phyloP scores from a whole-genome alignment of 164 flowering plant genomes.

The Buxus sempervirens region DNA sequence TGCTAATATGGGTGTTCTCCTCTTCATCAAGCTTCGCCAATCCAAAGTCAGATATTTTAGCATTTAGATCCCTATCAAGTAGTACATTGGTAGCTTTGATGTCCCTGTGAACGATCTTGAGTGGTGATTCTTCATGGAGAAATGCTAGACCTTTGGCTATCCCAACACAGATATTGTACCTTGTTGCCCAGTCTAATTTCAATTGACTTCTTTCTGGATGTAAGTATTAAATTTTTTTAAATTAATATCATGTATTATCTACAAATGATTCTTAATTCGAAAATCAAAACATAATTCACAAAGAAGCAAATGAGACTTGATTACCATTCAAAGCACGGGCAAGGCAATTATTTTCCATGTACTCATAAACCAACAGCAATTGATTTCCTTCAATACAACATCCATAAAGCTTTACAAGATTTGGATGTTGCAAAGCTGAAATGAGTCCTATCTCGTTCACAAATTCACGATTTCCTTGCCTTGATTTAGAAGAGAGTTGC shows the following conservation, averaged over 20 bases:
- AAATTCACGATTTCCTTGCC: conserved; percentile 27
- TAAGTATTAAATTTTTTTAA: background rate
- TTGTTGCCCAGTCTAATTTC: conserved; percentile 24
- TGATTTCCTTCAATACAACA: conserved; percentile 26
- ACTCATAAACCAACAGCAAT: conserved; percentile 24
- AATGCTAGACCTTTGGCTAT: conserved; percentile 23
- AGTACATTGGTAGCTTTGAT: conserved; percentile 22
- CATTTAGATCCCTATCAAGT: conserved; percentile 22
- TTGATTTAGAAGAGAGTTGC: conserved; percentile 23
- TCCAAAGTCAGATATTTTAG: conserved; percentile 30
- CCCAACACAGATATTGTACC: conserved; percentile 24
- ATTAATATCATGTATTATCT: background rate
- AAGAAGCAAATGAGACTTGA: background rate
- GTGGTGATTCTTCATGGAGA: conserved; percentile 24
- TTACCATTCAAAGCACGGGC: conserved; percentile 21
- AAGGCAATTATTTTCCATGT: conserved; percentile 27
- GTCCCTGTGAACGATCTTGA: conserved; percentile 24
- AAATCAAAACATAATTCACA: background rate
- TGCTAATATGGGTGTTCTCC: conserved; percentile 24
- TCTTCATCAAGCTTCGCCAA: conserved; percentile 29
- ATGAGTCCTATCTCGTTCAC: conserved; percentile 27
- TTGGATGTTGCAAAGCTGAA: conserved; percentile 23
- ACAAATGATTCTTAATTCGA: no score
- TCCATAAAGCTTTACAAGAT: conserved; percentile 23
- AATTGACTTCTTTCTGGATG: conserved; percentile 4